Percentiles rank a stretch among this genome's conserved stretches.
phyloP scores from a whole-genome alignment of 495 filamentous ascomycete species.

The Neurospora cerealis region DNA sequence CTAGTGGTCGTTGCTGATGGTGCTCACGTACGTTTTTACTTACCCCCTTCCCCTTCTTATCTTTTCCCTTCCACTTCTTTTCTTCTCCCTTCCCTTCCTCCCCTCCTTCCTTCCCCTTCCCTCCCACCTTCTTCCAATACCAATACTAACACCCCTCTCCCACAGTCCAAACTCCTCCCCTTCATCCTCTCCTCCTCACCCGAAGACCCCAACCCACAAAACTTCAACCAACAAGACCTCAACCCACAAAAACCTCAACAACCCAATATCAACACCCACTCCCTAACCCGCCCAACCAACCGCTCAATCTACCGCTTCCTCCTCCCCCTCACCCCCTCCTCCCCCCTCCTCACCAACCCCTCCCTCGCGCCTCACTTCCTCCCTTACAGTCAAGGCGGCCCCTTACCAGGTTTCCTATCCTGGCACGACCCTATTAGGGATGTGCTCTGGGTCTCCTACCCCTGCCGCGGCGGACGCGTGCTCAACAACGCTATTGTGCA shows the following conservation, averaged over 20 bases:
- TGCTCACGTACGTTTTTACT: slow-evolving; percentile 17
- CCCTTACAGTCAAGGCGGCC: background rate
- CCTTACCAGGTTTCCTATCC: slow-evolving; percentile 18
- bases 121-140: too few relatives aligned
- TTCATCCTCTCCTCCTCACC: background rate
- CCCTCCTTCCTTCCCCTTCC: too few relatives aligned
- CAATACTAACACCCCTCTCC: background rate
- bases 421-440: slow-evolving; percentile 18
- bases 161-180: background rate
- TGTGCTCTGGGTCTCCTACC: slow-evolving; percentile 32
- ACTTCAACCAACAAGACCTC: background rate
- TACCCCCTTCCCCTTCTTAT: background rate
- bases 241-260: background rate
- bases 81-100: background rate
- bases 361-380: slow-evolving; percentile 16
- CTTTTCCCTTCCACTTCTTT: too few relatives aligned
- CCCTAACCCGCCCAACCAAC: slow-evolving; percentile 9
- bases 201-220: background rate
- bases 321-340: slow-evolving; percentile 18
- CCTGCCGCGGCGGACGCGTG: slow-evolving; percentile 28
- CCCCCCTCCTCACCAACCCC: slow-evolving; percentile 24
- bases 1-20: slow-evolving; percentile 23
- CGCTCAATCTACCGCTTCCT: slow-evolving; percentile 41
- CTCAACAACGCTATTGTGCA: slow-evolving; percentile 24
- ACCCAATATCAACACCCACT: background rate